Evolutionary conservation across 2,329 filamentous ascomycete genomes (phyloP), one percentile per base, ranked within the genome.

Genomic region (Monosporascus sp.): DNA sequence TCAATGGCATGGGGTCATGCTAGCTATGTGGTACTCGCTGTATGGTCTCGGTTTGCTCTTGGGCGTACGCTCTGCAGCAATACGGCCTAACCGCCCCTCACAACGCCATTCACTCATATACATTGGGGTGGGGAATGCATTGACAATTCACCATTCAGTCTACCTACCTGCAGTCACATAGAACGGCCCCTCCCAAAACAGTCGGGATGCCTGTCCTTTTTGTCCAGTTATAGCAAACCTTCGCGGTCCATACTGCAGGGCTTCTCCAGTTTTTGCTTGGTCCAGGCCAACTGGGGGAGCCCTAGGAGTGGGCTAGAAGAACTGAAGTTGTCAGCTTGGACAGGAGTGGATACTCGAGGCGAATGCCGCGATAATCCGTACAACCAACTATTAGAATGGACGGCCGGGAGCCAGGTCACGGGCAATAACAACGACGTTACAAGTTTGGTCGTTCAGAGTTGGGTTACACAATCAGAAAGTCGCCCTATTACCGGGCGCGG

Each of bases 1-100:
- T 35, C 52, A 46, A 55, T 48, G 56, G 56, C 56, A 54, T 60
- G 56, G 56, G 49, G 50, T 52, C 49, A 46, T 51, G 37, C 52
- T 52, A 52, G 50, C 46, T 57, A 60, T 60, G 58, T 60, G 58
- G 58, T 57, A 55, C 37, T 49, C 50, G 37, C 46, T 60, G 58
- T 58, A 60, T 60, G 58, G 58, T 51, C 53, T 51, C 46, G 52
- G 40, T 49, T 53, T 46, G 44, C 22, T 50, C 43, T 55, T 46
- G 43, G 43, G 43, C 43, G 24, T 31, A 31, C 16, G 5, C 8
- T 46, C 43, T 46, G 43, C 43, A 31, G 43, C 43, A 46, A 46
- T 46, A 46, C 43, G 16, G 43, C 43, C 43, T 24, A 46, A 46
- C 43, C 22, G 43, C 43, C 43, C 43, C 43, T 46, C 43, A 46